Percentiles rank a stretch among this genome's conserved stretches.
phyloP scores from a whole-genome alignment of 345 rosid species.

The Eucalyptus leucophloia region DNA sequence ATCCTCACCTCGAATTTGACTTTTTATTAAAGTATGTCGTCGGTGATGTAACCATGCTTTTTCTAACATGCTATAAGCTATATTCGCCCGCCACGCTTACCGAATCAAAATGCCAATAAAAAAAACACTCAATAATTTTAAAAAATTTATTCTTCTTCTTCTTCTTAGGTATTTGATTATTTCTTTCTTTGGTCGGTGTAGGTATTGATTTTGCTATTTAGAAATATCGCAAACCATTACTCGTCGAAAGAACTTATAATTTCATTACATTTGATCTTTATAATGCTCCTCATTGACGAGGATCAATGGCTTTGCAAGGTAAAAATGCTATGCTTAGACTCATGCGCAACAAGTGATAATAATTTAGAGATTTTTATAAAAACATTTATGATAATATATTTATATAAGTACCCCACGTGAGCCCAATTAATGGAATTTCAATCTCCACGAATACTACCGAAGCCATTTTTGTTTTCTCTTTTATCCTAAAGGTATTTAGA shows the following conservation, averaged over 20 bases:
- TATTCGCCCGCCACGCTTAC: not conserved
- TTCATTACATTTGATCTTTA: not conserved
- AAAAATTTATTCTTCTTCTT: not conserved
- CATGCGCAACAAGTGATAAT: rapidly evolving
- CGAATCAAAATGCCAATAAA: not conserved
- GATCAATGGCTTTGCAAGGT: rapidly evolving
- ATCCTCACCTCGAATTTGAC: not conserved
- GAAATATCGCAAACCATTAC: not conserved
- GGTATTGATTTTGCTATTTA: not conserved
- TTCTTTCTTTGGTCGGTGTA: too few relatives aligned
- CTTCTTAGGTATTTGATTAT: too few relatives aligned
- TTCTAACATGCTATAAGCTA: not conserved
- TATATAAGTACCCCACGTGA: not conserved
- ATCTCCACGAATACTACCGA: not conserved
- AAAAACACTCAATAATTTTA: not conserved
- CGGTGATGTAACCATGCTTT: not conserved
- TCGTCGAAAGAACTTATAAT: rapidly evolving
- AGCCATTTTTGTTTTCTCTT: not conserved
- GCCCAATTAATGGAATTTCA: not conserved
- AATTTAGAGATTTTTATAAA: not conserved
- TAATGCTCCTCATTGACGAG: not conserved
- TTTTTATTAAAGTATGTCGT: not conserved
- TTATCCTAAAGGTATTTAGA: not conserved
- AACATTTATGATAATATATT: too few relatives aligned
- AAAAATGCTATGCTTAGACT: not conserved